These are phyloP conservation scores for Kernera saxatilis DNA, from an alignment of 345 rosid species.

Conservation along the genomic window DNA sequence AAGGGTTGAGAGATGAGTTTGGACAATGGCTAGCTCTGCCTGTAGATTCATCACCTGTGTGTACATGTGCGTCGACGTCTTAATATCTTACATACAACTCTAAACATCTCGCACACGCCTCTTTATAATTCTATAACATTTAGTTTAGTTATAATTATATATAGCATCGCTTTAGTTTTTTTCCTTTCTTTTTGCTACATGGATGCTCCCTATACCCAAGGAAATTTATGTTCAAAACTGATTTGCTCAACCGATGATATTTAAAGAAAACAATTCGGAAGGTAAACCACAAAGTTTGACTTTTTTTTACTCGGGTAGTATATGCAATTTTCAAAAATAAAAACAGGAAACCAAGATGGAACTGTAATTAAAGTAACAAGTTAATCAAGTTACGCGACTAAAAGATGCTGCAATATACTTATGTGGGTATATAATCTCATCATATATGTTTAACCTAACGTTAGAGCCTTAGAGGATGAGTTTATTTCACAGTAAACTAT, in stretches of 20 bases:
- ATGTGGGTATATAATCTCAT: not conserved
- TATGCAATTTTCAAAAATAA: not conserved
- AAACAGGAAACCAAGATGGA: not conserved
- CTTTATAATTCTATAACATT: not conserved
- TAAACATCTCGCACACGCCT: not conserved
- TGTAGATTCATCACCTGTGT: conserved; percentile 66
- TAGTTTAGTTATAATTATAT: not conserved
- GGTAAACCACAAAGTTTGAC: conserved; percentile 9
- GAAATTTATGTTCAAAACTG: not conserved
- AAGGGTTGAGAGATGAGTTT: conserved; percentile 50
- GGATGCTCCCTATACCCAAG: not conserved
- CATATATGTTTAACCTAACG: not conserved
- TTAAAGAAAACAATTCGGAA: not conserved
- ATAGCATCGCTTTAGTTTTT: not conserved
- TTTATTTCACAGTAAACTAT: not conserved
- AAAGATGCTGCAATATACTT: not conserved
- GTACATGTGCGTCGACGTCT: too few relatives aligned
- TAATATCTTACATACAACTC: not conserved
- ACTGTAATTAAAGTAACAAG: not conserved
- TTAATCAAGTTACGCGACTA: not conserved
- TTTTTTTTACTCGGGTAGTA: not conserved
- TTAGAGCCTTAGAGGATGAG: not conserved
- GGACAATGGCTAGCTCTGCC: conserved; percentile 60
- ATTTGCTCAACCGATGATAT: not conserved
- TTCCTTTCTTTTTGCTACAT: not conserved